Base-by-base conservation (phyloP, 192 early-diverging fungal species). In the Coemansia umbellata region DNA sequence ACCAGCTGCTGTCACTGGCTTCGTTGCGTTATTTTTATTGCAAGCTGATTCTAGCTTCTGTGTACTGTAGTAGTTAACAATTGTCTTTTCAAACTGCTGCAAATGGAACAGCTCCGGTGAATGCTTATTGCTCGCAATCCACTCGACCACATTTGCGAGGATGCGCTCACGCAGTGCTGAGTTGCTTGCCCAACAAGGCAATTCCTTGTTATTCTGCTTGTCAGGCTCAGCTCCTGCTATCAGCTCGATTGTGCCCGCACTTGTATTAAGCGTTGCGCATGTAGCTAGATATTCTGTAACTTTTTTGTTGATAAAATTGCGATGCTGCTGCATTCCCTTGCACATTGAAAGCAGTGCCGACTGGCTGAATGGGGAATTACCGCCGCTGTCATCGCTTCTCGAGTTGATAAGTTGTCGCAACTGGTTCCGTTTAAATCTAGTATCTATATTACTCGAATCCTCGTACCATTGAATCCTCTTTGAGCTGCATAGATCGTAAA, bases 41-140 rank as follows among this genome's bases (percentile, higher is more conserved):
- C 17, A 18, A 32, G 35, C 6, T 28, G n/a, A 1, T 31, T 17
- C 13, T n/a, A 22, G 52, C 9, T 17, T 23, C 8, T n/a, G n/a
- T n/a, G 18, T 18, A 0, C 14, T 14, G 52, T 57, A 61, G 33
- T 43, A 41, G 11, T 23, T 30, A 4, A 40, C 30, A 28, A 69
- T 47, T n/a, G 72, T 53, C 9, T 33, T 36, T 15, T 24, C 31
- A 41, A 74, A 40, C 47, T 31, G 40, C 8, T 31, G 45, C 49
- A 74, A 32, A 30, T 74, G 72, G 8, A 52, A 50, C 8, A 68
- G 64, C 53, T 74, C 65, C 31, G 64, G 71, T 5, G 72, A 60
- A 21, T 63, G 65, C 11, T 41, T 56, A 28, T 41, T 62, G 36
- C 72, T 47, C 22, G 37, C 44, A 27, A 68, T 47, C 72, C 72